Percentiles rank a stretch among this genome's conserved stretches.
phyloP scores from a whole-genome alignment of 495 filamentous ascomycete species.

The Platismatia glauca region DNA sequence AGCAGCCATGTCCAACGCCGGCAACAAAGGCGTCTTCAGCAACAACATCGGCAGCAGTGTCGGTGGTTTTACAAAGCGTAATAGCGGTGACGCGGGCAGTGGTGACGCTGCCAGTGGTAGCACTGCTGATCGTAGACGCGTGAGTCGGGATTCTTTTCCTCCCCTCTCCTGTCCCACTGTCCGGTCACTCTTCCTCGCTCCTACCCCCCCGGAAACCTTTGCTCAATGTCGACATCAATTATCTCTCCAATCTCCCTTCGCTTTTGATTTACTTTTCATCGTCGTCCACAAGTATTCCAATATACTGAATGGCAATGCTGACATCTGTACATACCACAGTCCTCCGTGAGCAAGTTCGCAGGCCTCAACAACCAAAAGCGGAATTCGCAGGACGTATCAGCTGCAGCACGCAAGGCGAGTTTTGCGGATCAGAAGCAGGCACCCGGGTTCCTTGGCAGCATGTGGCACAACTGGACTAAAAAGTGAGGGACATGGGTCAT shows the following conservation, averaged over 20 bases:
- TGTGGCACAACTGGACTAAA: conserved; percentile 40
- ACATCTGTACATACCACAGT: conserved; percentile 12
- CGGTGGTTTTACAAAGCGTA: not conserved
- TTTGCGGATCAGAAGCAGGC: conserved; percentile 41
- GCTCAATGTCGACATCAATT: conserved; percentile 7
- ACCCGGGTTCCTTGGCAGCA: conserved; percentile 40
- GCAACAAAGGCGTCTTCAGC: conserved; percentile 15
- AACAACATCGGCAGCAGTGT: conserved; percentile 12
- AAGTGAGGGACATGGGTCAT: conserved; percentile 5
- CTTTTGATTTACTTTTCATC: not conserved
- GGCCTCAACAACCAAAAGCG: conserved; percentile 46
- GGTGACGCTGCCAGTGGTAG: not conserved
- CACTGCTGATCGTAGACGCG: conserved; percentile 20
- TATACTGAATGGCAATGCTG: not conserved
- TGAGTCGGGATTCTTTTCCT: conserved; percentile 8
- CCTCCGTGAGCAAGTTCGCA: conserved; percentile 33
- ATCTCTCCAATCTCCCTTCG: no score
- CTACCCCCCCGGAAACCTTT: not conserved
- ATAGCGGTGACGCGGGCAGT: conserved; percentile 1
- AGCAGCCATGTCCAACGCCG: conserved; percentile 17
- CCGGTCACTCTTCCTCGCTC: not conserved
- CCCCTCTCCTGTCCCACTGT: conserved; percentile 5
- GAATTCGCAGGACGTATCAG: conserved; percentile 32
- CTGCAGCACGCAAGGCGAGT: conserved; percentile 36
- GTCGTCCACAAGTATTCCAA: not conserved